These are phyloP conservation scores for Rhizodiscina lignyota DNA, from an alignment of 495 filamentous ascomycete species.

Conservation along the genomic window DNA sequence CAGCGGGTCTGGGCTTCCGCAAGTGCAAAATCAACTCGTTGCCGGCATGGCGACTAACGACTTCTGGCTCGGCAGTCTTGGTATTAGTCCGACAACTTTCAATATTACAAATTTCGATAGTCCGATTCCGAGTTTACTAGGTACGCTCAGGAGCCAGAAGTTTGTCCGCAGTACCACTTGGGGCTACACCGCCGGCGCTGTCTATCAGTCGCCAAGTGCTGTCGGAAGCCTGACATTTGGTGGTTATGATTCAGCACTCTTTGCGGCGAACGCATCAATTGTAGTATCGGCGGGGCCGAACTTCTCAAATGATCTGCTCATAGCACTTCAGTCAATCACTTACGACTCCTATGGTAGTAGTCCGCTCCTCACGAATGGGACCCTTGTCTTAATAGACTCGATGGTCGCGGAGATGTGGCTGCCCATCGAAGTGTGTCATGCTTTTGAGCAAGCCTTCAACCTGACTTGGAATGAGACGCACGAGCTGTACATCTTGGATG, in stretches of 20 bases:
- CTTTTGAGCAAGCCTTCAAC: neutral
- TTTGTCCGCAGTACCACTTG: neutral
- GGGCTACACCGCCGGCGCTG: slow-evolving; percentile 2
- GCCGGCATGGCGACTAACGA: slow-evolving; percentile 1
- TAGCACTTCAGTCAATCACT: no score
- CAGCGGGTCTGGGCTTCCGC: neutral
- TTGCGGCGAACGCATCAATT: neutral
- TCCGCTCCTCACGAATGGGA: slow-evolving; percentile 13
- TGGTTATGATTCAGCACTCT: slow-evolving; percentile 1
- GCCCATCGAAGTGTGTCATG: neutral
- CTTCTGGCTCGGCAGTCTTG: slow-evolving; percentile 1
- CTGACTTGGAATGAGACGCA: neutral
- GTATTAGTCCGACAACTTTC: neutral
- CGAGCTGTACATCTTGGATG: neutral
- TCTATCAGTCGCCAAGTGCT: neutral
- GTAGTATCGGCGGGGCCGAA: no score
- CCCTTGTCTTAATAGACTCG: no score
- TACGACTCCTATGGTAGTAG: no score
- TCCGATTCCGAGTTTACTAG: neutral
- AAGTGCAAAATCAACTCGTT: neutral
- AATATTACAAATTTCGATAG: neutral
- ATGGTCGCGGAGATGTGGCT: no score
- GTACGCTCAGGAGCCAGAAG: neutral
- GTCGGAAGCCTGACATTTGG: slow-evolving; percentile 1
- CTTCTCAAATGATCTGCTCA: neutral